Evolutionary conservation across 805 yeast species (phyloP), one percentile per base, ranked within the genome.

Genomic region (Saturnispora saitoi): DNA sequence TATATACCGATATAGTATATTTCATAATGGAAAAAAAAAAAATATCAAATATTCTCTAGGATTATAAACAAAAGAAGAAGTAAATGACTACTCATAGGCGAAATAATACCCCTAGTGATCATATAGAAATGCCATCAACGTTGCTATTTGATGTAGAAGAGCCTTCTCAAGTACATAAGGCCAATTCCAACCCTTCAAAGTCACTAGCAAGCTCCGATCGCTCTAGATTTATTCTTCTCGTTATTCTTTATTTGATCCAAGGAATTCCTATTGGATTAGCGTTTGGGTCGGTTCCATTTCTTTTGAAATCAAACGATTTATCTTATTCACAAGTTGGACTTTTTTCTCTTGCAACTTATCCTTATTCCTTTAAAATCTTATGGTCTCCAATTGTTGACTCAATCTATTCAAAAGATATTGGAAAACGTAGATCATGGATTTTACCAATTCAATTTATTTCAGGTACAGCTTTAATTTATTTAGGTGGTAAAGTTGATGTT

Each of bases 361-460:
- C 99, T 2, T 93, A 93, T 67, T 86, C 96, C 8, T 69, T 93
- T 55, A 93, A 93, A 64, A 74, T 93, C 49, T 66, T 91, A 42
- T 93, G 99, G 98, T 86, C 96, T 12, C 99, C 99, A 0, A 76
- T 93, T 15, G 97, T 93, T 9, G 99, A 93, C 63, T 90, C 97
- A 1, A 63, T 87, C 17, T 93, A 83, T 61, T 73, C 72, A 51
- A 70, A 71, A 24, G 70, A 65, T 42, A 56, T 86, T 31, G 99
- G 99, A 4, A 76, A 97, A 48, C 71, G 99, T 57, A 75, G 88
- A 59, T 79, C 91, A 10, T 93, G 99, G 99, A 90, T 93, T 58
- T 77, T 93, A 11, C 99, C 99, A 0, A 81, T 91, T 40, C 99
- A 93, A 65, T 65, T 80, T 4, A 68, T 88, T n/a, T 83, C 90